Percentiles rank a stretch among this genome's conserved stretches.
Conservation (phyloP, 306 rosid genomes). For the Sophora flavescens region DNA sequence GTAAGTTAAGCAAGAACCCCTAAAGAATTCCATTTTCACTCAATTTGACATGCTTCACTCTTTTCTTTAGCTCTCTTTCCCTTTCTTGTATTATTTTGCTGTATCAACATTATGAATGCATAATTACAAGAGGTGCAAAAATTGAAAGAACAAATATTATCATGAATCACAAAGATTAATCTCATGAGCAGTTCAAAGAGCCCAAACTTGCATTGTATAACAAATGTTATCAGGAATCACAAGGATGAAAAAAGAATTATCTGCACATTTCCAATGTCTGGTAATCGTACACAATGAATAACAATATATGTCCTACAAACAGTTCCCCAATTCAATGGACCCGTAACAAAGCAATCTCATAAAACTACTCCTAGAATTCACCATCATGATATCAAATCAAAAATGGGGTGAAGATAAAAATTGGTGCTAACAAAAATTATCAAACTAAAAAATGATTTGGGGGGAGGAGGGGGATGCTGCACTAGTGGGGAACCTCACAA, state of each 20-base stretch:
- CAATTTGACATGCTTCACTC: too few relatives aligned
- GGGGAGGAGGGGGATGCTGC: slow-evolving; percentile 49
- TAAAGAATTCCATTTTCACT: too few relatives aligned
- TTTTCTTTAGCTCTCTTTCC: too few relatives aligned
- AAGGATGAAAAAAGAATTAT: slow-evolving; percentile 62
- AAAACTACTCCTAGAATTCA: slow-evolving; percentile 74
- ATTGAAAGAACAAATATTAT: too few relatives aligned
- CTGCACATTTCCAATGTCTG: slow-evolving; percentile 86
- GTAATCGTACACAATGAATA: slow-evolving; percentile 79
- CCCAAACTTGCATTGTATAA: background rate
- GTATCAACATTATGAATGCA: too few relatives aligned
- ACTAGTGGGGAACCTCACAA: slow-evolving; percentile 65
- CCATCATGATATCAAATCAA: slow-evolving; percentile 60
- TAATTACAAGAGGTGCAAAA: too few relatives aligned
- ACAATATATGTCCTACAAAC: slow-evolving; percentile 67
- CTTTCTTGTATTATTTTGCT: too few relatives aligned
- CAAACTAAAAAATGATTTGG: slow-evolving; percentile 52
- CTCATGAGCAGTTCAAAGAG: too few relatives aligned
- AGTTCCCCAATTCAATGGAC: slow-evolving; percentile 71
- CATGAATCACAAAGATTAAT: too few relatives aligned
- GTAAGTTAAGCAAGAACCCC: too few relatives aligned
- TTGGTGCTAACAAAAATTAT: slow-evolving; percentile 71
- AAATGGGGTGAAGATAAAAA: slow-evolving; percentile 52
- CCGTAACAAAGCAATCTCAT: slow-evolving; percentile 76
- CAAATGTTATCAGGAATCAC: background rate